These are phyloP conservation scores for Talaromyces verruculosus DNA, from an alignment of 2,329 filamentous ascomycete species.

Conservation along the genomic window DNA sequence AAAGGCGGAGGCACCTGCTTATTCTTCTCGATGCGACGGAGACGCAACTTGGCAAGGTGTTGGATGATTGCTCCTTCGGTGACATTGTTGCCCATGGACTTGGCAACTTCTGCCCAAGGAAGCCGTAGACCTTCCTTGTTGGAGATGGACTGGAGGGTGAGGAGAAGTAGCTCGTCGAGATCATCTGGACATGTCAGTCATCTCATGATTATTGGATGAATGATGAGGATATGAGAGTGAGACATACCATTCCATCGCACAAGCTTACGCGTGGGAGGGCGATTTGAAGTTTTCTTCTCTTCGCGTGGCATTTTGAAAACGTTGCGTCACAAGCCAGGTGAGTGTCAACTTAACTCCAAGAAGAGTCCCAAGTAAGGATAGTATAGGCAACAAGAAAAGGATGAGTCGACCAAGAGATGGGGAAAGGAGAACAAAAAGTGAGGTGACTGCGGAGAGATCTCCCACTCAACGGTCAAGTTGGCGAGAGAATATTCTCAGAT, in stretches of 20 bases:
- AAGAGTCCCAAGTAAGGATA: neutral
- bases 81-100: constrained; percentile 41
- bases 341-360: neutral
- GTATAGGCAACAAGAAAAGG: neutral
- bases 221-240: neutral
- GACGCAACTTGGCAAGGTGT: constrained; percentile 48
- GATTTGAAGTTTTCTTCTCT: constrained; percentile 25
- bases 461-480: neutral
- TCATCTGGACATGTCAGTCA: constrained; percentile 35
- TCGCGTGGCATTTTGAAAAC: constrained; percentile 7
- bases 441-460: constrained; percentile 1
- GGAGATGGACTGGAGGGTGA: constrained; percentile 45
- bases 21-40: constrained; percentile 33
- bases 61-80: constrained; percentile 49
- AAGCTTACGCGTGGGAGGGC: constrained; percentile 37
- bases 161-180: constrained; percentile 44
- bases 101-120: constrained; percentile 45
- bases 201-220: neutral
- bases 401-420: neutral
- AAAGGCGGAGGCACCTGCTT: constrained; percentile 43
- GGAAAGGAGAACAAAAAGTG: constrained; percentile 8
- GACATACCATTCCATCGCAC: constrained; percentile 47
- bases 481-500: neutral
- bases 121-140: constrained; percentile 40
- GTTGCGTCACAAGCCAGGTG: neutral